phyloP scores from a whole-genome alignment of 2,329 filamentous ascomycete species.

The Phyllachora maydis region DNA sequence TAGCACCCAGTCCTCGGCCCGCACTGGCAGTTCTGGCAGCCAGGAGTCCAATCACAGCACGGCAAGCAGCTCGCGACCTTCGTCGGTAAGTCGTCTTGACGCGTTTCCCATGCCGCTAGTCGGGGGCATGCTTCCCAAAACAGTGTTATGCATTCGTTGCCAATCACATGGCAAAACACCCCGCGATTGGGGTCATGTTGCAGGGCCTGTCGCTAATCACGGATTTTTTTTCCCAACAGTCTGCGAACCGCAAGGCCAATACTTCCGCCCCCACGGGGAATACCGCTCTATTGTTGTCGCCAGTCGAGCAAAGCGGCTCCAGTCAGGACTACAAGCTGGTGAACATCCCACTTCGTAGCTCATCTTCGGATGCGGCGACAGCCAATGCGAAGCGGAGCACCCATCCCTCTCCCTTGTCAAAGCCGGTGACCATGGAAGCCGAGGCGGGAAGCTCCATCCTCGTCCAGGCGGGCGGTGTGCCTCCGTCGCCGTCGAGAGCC shows the following conservation, averaged over 20 bases:
- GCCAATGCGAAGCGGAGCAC: conserved; percentile 33
- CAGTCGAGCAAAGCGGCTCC: conserved; percentile 20
- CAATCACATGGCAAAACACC: too few relatives aligned
- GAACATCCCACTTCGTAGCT: conserved; percentile 38
- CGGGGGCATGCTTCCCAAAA: too few relatives aligned
- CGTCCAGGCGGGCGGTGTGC: conserved; percentile 8
- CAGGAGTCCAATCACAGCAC: conserved; percentile 31
- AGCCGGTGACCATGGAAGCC: conserved; percentile 41
- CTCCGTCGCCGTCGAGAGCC: conserved; percentile 12
- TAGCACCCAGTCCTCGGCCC: too few relatives aligned
- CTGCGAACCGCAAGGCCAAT: conserved; percentile 35
- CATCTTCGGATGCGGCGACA: conserved; percentile 41
- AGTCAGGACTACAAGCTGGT: conserved; percentile 34
- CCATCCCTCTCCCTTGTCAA: conserved; percentile 55
- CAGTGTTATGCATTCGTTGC: too few relatives aligned
- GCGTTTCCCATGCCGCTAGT: too few relatives aligned
- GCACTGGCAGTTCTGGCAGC: conserved; percentile 45
- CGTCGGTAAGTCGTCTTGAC: conserved; percentile 40
- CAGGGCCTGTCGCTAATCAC: too few relatives aligned
- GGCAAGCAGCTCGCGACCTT: conserved; percentile 32
- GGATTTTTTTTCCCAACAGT: conserved; percentile 25
- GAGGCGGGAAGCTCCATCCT: conserved; percentile 23
- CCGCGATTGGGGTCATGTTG: too few relatives aligned
- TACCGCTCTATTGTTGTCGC: conserved; percentile 25
- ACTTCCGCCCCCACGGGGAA: conserved; percentile 27